A percentile compares a stretch with the other conserved stretches of the same genome.
phyloP scores from a whole-genome alignment of 2,329 filamentous ascomycete genomes.

The Dendryphion nanum region DNA sequence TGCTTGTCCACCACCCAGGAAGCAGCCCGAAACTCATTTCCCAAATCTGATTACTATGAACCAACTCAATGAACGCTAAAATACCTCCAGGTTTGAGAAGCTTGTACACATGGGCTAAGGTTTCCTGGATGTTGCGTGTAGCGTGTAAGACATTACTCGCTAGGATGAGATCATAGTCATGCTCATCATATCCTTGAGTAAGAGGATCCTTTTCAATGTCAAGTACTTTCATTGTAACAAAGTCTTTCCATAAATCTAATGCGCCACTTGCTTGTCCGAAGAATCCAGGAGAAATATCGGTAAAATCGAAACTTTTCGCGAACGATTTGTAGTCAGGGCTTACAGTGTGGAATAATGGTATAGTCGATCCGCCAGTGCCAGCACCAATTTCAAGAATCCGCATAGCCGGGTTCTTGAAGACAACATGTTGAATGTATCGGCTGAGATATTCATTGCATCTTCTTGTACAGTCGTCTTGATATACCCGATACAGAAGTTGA shows the following conservation, averaged over 20 bases:
- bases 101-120: neutral
- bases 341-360: neutral
- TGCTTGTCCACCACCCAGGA: constrained; percentile 1
- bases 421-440: neutral
- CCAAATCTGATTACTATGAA: neutral
- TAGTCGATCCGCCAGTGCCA: neutral
- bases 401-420: neutral
- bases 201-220: constrained; percentile 10
- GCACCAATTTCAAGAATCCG: neutral
- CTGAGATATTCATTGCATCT: neutral
- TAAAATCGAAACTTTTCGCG: constrained; percentile 11
- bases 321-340: constrained; percentile 7
- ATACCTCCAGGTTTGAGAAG: constrained; percentile 12
- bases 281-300: constrained; percentile 15
- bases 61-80: constrained; percentile 7
- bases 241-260: constrained; percentile 2
- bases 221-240: constrained; percentile 6
- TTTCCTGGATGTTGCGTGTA: constrained; percentile 7
- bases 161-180: constrained; percentile 22
- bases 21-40: constrained; percentile 8
- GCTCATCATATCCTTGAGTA: constrained; percentile 8
- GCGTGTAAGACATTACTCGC: constrained; percentile 31
- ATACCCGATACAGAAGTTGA: neutral
- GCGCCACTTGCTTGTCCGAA: constrained; percentile 7
- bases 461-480: neutral